Evolutionary conservation across 768 basidiomycete species (phyloP).

Genomic region (Hygrophorus pudorinus): DNA sequence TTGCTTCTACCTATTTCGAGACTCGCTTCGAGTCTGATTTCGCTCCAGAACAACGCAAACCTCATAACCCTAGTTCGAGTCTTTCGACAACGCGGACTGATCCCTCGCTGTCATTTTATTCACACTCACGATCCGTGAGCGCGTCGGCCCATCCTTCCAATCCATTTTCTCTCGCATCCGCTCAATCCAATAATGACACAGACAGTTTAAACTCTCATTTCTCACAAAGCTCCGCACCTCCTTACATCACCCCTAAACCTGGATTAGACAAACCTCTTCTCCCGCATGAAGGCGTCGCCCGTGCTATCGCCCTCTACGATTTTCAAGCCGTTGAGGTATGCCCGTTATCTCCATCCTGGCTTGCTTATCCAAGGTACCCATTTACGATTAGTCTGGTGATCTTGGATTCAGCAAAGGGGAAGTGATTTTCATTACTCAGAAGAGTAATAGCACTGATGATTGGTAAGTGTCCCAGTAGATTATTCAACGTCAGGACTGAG

Average conservation of each 20-base stretch:
- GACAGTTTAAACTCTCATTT: not conserved
- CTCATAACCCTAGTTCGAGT: conserved; percentile 7
- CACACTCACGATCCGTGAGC: conserved; percentile 11
- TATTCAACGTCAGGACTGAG: not conserved
- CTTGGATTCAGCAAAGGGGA: conserved; percentile 70
- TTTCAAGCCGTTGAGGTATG: conserved; percentile 65
- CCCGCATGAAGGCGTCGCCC: conserved; percentile 51
- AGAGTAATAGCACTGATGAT: conserved; percentile 62
- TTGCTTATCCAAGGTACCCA: not conserved
- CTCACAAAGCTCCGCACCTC: conserved; percentile 5
- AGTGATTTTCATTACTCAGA: conserved; percentile 58
- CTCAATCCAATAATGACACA: not conserved
- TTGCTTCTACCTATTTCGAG: conserved; percentile 22
- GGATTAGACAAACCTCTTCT: conserved; percentile 39
- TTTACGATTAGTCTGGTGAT: conserved; percentile 48
- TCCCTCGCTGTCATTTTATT: not conserved
- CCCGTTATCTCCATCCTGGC: conserved; percentile 1
- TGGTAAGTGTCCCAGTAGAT: conserved; percentile 37
- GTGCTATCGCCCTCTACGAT: conserved; percentile 67
- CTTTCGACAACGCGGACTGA: not conserved
- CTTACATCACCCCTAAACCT: conserved; percentile 33
- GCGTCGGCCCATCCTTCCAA: conserved; percentile 1
- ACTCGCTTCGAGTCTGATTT: conserved; percentile 39
- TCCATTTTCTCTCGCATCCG: conserved; percentile 5
- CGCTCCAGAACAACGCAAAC: conserved; percentile 16